Evolutionary conservation across 495 filamentous ascomycete species (phyloP).

Genomic region (Collariella sp.): DNA sequence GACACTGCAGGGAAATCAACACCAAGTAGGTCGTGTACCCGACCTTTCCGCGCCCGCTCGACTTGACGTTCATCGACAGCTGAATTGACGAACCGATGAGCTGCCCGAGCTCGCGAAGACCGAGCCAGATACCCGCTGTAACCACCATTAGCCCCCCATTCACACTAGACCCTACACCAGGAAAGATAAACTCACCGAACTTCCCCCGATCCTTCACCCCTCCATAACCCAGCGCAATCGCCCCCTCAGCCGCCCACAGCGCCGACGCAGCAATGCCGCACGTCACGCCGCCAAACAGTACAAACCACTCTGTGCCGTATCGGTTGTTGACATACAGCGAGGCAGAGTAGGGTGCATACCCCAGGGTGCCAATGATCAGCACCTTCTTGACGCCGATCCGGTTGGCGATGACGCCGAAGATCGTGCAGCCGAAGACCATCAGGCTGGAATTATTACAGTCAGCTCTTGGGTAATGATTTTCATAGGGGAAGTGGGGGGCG

Average conservation of each 20-base stretch:
- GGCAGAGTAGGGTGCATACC: conserved; percentile 49
- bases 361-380: conserved; percentile 47
- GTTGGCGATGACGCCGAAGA: conserved; percentile 46
- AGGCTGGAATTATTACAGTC: conserved; percentile 22
- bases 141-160: background rate
- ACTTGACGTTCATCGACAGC: conserved; percentile 44
- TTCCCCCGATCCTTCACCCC: conserved; percentile 46
- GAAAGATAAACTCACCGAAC: conserved; percentile 24
- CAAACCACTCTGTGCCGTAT: conserved; percentile 49
- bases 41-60: conserved; percentile 43
- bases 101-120: conserved; percentile 48
- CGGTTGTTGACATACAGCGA: conserved; percentile 52
- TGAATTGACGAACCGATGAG: conserved; percentile 50
- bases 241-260: conserved; percentile 52
- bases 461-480: background rate
- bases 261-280: conserved; percentile 49
- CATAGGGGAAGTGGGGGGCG: background rate
- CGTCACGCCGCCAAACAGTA: conserved; percentile 46
- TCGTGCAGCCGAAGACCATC: conserved; percentile 48
- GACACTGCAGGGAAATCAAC: conserved; percentile 45
- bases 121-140: conserved; percentile 48
- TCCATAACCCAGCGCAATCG: conserved; percentile 50
- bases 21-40: conserved; percentile 47
- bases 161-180: background rate
- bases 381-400: conserved; percentile 46